A percentile compares a stretch with the other conserved stretches of the same genome.
phyloP scores from a whole-genome alignment of 2,329 filamentous ascomycete genomes.

The Periconia sp. region DNA sequence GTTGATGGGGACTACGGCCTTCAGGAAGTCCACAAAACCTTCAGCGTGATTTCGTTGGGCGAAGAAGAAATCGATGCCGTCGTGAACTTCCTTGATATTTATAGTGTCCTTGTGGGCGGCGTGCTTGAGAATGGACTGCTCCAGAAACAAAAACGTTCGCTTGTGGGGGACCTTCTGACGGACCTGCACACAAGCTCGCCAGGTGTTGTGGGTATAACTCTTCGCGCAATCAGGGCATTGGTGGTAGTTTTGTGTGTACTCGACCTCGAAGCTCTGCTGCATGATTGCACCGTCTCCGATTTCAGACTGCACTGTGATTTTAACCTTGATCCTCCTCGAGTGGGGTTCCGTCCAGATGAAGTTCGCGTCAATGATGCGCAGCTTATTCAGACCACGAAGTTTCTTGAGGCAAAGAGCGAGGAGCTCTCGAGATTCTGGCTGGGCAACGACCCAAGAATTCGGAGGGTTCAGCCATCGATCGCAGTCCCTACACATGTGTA shows the following conservation, averaged over 20 bases:
- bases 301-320: constrained; percentile 86
- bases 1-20: constrained; percentile 75
- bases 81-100: constrained; percentile 96
- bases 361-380: constrained; percentile 90
- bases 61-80: constrained; percentile 96
- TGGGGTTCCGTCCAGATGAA: constrained; percentile 99
- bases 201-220: constrained; percentile 94
- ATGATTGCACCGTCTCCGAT: constrained; percentile 68
- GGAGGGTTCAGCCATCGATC: constrained; percentile 89
- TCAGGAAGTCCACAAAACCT: constrained; percentile 87
- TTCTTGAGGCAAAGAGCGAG: constrained; percentile 89
- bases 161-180: constrained; percentile 97
- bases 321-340: constrained; percentile 87
- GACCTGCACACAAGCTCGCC: constrained; percentile 91
- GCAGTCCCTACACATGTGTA: constrained; percentile 93
- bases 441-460: constrained; percentile 79
- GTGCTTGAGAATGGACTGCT: constrained; percentile 95
- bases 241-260: constrained; percentile 87
- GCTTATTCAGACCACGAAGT: constrained; percentile 81
- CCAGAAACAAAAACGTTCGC: constrained; percentile 78
- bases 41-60: constrained; percentile 86
- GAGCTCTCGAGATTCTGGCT: constrained; percentile 86
- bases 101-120: constrained; percentile 79
- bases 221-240: constrained; percentile 89
- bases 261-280: constrained; percentile 93